Base-by-base conservation (phyloP, 1,284 basidiomycete genomes). In the Pisolithus thermaeus region DNA sequence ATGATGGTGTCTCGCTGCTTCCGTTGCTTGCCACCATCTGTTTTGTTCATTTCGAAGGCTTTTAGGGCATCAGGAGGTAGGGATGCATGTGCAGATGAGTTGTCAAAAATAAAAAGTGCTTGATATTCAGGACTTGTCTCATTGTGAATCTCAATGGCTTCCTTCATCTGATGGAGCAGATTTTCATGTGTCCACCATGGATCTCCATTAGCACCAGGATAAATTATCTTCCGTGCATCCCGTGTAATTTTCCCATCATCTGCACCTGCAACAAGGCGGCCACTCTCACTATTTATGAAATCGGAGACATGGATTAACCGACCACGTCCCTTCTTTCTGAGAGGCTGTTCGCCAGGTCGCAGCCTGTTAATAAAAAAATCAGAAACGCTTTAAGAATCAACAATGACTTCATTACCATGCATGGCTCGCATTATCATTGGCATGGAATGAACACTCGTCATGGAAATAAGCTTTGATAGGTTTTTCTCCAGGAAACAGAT, bases 11-110 rank as follows among this genome's bases (percentile, higher is more conserved):
- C 52, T 1, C 47, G 46, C 46, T 67, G 66, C 3, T 51, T 16
- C 0, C 57, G 47, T 50, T 68, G 67, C 44, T 66, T 65, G 22
- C 68, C 62, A 28, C 69, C 65, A 53, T 67, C 51, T 0, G 50
- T 57, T 50, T 63, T 64, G 44, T 71, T 71, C 67, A 70, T 70
- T 16, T 68, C 59, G 32, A 65, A 67, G 14, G 65, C 69, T 36
- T 59, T 54, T 6, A 70, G 56, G 11, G 65, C 65, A 59, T 70
- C 60, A 8, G 57, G 56, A 18, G 61, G 57, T 7, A 63, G 54
- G 8, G 62, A 57, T 12, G 59, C 59, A 55, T 70, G 69, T 30
- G 61, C 64, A 1, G 65, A 66, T n/a, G n/a, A n/a, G n/a, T n/a
- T n/a, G n/a, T n/a, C n/a, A n/a, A n/a, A n/a, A n/a, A n/a, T n/a